phyloP scores from a whole-genome alignment of 805 yeast genomes.

The Lipomyces kockii region DNA sequence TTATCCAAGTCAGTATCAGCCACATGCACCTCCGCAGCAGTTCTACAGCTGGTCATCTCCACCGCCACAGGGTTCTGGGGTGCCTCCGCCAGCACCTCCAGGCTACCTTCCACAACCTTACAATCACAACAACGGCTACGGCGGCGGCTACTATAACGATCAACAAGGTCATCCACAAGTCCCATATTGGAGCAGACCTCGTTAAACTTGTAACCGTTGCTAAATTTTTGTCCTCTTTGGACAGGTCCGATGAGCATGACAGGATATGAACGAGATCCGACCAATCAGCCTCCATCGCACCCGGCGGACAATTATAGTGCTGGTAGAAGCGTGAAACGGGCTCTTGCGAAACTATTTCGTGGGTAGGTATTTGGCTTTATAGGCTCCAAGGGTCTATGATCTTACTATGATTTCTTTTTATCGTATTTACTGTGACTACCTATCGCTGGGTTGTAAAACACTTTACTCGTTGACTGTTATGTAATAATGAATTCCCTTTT shows the following conservation, averaged over 20 bases:
- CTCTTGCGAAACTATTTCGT: background rate
- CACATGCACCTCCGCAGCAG: conserved; percentile 8
- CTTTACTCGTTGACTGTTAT: background rate
- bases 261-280: background rate
- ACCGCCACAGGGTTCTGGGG: background rate
- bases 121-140: background rate
- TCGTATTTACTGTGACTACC: too few relatives aligned
- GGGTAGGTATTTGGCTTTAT: background rate
- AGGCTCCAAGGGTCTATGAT: background rate
- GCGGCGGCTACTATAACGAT: background rate
- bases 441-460: too few relatives aligned
- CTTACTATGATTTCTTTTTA: too few relatives aligned
- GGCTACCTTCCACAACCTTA: background rate
- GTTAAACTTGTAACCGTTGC: background rate
- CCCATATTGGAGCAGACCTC: conserved; percentile 14
- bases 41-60: background rate
- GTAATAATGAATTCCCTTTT: background rate
- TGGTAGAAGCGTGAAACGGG: background rate
- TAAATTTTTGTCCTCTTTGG: background rate
- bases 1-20: background rate
- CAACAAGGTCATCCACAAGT: conserved; percentile 1
- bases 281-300: background rate
- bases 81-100: background rate
- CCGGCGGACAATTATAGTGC: background rate
- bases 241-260: background rate